Evolutionary conservation across 257 asterid species (phyloP).

Genomic region (Coffea eugenioides): DNA sequence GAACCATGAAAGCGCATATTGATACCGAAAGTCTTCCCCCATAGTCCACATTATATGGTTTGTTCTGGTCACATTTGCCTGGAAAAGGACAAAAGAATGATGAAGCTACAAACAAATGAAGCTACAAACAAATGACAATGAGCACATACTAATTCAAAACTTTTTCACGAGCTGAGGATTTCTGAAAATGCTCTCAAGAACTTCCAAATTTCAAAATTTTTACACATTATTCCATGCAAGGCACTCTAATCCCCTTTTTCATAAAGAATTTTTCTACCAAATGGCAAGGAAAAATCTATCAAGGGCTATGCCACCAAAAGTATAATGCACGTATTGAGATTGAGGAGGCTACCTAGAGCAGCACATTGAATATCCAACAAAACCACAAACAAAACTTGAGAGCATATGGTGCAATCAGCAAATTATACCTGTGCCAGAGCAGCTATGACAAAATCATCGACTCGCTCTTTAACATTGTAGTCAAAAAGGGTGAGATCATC

Average conservation of each 20-base stretch:
- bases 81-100: conserved; percentile 19
- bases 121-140: not conserved
- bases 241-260: not conserved
- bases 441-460: conserved; percentile 73
- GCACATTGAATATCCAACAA: not conserved
- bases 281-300: not conserved
- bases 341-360: not conserved
- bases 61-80: conserved; percentile 72
- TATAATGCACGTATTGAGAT: not conserved
- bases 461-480: conserved; percentile 71
- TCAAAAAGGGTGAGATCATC: conserved; percentile 70
- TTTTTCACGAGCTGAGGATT: not conserved
- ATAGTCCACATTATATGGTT: conserved; percentile 81
- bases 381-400: not conserved
- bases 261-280: not conserved
- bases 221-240: not conserved
- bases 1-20: conserved; percentile 75
- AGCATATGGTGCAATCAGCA: conserved; percentile 12
- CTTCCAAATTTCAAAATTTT: not conserved
- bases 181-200: not conserved
- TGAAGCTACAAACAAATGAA: not conserved
- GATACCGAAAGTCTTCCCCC: conserved; percentile 84
- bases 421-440: conserved; percentile 62
- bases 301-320: not conserved
- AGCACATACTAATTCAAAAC: not conserved